Conservation (phyloP, 179 eudicot genomes). For the Spergularia azorica region DNA sequence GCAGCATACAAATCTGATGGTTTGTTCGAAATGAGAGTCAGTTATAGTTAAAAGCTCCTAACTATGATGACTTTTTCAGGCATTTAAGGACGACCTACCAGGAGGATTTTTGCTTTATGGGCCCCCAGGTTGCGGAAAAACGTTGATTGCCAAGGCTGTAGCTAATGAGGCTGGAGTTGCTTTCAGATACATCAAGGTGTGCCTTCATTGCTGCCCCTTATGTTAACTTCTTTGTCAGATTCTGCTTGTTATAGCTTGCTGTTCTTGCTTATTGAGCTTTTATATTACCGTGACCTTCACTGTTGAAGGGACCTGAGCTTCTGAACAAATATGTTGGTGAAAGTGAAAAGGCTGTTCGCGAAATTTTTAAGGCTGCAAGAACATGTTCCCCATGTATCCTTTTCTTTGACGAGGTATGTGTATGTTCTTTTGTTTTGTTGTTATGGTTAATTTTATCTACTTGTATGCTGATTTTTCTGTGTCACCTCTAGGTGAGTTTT, state of each 20-base stretch:
- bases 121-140: constrained; percentile 95
- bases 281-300: no score
- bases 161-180: constrained; percentile 89
- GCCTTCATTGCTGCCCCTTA: background rate
- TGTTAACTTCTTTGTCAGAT: no score
- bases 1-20: no score
- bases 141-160: constrained; percentile 89
- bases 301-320: constrained; percentile 77
- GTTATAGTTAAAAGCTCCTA: no score
- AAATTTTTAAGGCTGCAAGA: constrained; percentile 80
- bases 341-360: constrained; percentile 78
- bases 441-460: background rate
- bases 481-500: no score
- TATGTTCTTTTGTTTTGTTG: background rate
- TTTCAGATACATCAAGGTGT: constrained; percentile 86
- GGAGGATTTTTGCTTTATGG: constrained; percentile 86
- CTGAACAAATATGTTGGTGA: constrained; percentile 90
- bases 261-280: no score
- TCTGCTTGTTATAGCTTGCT: no score
- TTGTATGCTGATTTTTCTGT: background rate
- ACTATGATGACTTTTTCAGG: constrained; percentile 20
- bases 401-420: constrained; percentile 89
- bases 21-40: no score
- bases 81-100: constrained; percentile 52
- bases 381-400: constrained; percentile 91